Evolutionary conservation across 1,284 basidiomycete genomes (phyloP), one percentile per base, ranked within the genome.

Genomic region (Fomitiporia mediterranea): DNA sequence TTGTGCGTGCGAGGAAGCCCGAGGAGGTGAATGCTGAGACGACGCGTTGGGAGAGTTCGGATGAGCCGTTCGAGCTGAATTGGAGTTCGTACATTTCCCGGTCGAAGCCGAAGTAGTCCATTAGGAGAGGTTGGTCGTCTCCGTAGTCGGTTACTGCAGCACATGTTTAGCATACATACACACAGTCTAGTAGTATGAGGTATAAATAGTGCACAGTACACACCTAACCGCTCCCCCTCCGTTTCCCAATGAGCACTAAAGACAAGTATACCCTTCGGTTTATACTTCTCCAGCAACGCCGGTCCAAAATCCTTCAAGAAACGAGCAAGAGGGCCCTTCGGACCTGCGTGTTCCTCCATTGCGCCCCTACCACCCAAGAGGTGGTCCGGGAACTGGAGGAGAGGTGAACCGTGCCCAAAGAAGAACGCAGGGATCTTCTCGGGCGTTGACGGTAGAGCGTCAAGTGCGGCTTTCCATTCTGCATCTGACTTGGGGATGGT

Each of bases 211-310:
- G n/a, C 37, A 9, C 39, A 21, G 28, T 23, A 53, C 71, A 46
- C 64, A 81, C 83, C 82, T 46, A 81, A 70, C 40, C 77, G 75
- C 66, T 82, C 79, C 4, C 72, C 75, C 5, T 55, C 43, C 0
- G 84, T 83, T 64, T 91, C 88, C 86, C 86, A 90, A 63, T 90
- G 88, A 15, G 88, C 88, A 62, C 84, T 88, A 70, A 90, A 89
- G 0, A 90, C 85, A 1, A 90, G 79, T 56, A 90, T 84, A 9
- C 79, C 87, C 65, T 82, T 84, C 1, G 87, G 86, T 39, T 80
- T 74, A 68, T 90, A 90, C 67, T 89, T 89, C 53, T 79, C 66
- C 48, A 89, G 64, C 27, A 91, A 66, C 0, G 74, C 73, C 1
- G 82, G 82, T 1, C 88, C 88, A 68, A 90, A 88, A 59, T 84